Conservation (phyloP, 345 rosid genomes). For the Isatis tinctoria region DNA sequence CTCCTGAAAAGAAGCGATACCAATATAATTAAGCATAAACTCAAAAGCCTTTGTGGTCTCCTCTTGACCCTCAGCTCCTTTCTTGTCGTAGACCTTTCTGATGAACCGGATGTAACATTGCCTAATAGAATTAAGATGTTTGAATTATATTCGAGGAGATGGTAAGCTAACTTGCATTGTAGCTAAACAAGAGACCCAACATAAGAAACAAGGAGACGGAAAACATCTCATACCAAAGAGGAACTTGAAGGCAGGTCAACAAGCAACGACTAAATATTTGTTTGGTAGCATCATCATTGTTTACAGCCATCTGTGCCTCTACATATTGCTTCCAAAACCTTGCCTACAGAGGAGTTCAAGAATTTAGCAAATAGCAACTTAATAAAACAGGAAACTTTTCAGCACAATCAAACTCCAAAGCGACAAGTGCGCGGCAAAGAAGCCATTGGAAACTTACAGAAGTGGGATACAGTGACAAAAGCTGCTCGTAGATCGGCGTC, state of each 20-base stretch:
- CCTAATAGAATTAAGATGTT: constrained; percentile 39
- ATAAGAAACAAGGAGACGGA: neutral
- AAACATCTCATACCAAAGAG: constrained; percentile 65
- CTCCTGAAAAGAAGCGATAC: constrained; percentile 38
- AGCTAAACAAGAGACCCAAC: neutral
- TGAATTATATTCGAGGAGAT: constrained; percentile 3
- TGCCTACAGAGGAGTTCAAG: constrained; percentile 48
- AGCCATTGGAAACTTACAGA: constrained; percentile 56
- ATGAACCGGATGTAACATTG: constrained; percentile 93
- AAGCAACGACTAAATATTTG: constrained; percentile 93
- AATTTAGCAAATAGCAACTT: neutral
- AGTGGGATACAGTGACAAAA: constrained; percentile 69
- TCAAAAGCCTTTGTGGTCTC: constrained; percentile 92
- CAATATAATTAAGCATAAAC: constrained; percentile 84
- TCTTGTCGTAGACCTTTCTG: constrained; percentile 86
- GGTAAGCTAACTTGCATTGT: neutral
- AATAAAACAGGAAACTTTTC: neutral
- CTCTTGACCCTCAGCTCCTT: constrained; percentile 83
- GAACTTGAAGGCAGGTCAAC: constrained; percentile 87
- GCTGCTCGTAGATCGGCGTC: constrained; percentile 79
- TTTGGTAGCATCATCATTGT: constrained; percentile 86
- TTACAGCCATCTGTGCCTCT: constrained; percentile 79
- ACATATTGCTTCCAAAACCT: constrained; percentile 97
- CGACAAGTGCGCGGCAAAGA: neutral
- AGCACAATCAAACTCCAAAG: neutral